phyloP scores from a whole-genome alignment of 768 basidiomycete genomes.

The Dendrothele bispora region DNA sequence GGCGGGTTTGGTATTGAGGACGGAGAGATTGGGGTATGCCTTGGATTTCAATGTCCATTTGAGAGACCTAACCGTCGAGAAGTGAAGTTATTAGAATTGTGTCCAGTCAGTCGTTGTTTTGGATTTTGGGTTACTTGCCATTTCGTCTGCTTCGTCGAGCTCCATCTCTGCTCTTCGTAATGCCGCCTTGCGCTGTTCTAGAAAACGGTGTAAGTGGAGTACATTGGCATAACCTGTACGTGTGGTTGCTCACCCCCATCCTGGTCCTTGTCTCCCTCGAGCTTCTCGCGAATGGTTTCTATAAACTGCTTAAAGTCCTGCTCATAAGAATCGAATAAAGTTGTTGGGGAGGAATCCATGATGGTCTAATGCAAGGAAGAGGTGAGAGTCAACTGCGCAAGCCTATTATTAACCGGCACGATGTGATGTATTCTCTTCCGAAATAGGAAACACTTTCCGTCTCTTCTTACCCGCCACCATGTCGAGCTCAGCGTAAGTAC shows the following conservation, averaged over 20 bases:
- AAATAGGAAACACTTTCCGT: constrained; percentile 1
- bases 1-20: constrained; percentile 71
- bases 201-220: background rate
- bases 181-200: constrained; percentile 81
- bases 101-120: background rate
- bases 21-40: constrained; percentile 88
- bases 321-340: constrained; percentile 90
- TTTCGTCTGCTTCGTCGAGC: constrained; percentile 97
- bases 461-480: constrained; percentile 30
- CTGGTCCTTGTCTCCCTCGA: constrained; percentile 68
- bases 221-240: too few species aligned
- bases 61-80: constrained; percentile 72
- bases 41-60: constrained; percentile 99
- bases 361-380: constrained; percentile 12
- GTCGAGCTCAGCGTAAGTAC: constrained; percentile 46
- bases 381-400: constrained; percentile 5
- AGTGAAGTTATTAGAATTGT: constrained; percentile 1
- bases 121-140: constrained; percentile 55
- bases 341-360: constrained; percentile 84
- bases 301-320: constrained; percentile 88
- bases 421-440: background rate
- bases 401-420: background rate
- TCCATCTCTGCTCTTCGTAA: constrained; percentile 90
- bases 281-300: constrained; percentile 70
- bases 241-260: constrained; percentile 62